Conservation (phyloP, 306 rosid species). For the Crataegus laevigata region DNA sequence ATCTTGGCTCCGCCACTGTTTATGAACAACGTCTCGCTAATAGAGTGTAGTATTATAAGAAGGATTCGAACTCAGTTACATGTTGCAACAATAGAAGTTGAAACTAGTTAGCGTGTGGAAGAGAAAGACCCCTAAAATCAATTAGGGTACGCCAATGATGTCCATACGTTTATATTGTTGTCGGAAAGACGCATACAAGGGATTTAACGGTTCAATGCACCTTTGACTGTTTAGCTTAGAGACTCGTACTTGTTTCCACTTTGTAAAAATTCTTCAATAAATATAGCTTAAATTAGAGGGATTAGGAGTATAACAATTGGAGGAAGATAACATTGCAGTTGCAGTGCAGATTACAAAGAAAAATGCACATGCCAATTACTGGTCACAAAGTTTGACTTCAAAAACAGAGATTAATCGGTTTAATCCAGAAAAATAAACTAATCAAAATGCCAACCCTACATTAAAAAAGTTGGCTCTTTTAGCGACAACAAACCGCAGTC, state of each 20-base stretch:
- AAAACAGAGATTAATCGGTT: not conserved
- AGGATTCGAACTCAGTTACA: too few species aligned
- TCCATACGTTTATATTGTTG: not conserved
- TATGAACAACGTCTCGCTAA: too few species aligned
- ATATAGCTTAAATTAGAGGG: not conserved
- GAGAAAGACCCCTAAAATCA: too few species aligned
- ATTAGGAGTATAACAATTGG: not conserved
- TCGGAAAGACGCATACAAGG: not conserved
- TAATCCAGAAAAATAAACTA: not conserved
- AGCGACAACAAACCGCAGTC: not conserved
- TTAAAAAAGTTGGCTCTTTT: not conserved
- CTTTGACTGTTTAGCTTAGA: not conserved
- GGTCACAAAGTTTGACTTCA: constrained; percentile 18
- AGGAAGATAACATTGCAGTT: not conserved
- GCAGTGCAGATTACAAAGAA: constrained; percentile 29
- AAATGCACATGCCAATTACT: constrained; percentile 25
- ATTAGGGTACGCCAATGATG: too few species aligned
- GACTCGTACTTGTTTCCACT: not conserved
- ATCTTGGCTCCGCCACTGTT: too few species aligned
- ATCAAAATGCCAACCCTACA: not conserved
- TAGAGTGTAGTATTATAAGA: too few species aligned
- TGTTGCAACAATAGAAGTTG: too few species aligned
- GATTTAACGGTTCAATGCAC: not conserved
- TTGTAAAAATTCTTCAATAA: not conserved
- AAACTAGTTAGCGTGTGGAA: too few species aligned